These are phyloP conservation scores for Lycium ferocissimum DNA, from an alignment of 257 asterid genomes.

Conservation along the genomic window DNA sequence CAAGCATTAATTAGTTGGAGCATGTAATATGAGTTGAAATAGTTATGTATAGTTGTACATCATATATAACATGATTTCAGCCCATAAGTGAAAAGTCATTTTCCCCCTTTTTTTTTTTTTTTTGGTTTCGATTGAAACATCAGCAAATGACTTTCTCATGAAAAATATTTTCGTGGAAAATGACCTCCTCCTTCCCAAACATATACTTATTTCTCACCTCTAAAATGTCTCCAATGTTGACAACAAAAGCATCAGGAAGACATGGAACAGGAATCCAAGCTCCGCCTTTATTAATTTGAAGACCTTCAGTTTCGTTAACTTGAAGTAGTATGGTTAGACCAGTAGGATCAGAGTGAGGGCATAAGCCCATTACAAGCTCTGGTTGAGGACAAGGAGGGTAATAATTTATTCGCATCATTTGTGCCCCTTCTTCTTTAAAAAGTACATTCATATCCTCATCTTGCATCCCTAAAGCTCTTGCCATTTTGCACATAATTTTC, in stretches of 20 bases:
- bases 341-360: too few relatives aligned
- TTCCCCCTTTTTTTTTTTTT: too few relatives aligned
- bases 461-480: neutral
- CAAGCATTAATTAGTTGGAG: too few relatives aligned
- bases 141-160: too few relatives aligned
- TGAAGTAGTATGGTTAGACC: neutral
- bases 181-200: too few relatives aligned
- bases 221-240: neutral
- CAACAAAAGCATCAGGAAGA: neutral
- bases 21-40: too few relatives aligned
- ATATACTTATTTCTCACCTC: too few relatives aligned
- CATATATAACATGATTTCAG: too few relatives aligned
- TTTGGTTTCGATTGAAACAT: too few relatives aligned
- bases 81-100: too few relatives aligned
- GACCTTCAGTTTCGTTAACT: neutral
- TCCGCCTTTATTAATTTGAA: neutral
- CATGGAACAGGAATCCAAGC: neutral
- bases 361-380: neutral
- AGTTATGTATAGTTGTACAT: too few relatives aligned
- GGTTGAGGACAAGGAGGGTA: neutral
- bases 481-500: neutral
- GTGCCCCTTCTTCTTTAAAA: neutral
- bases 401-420: neutral
- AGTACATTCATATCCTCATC: neutral
- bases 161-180: too few relatives aligned